Percentiles rank a stretch among this genome's conserved stretches.
phyloP scores from a whole-genome alignment of 352 stramenopile species.

The Phytophthora boehmeriae region DNA sequence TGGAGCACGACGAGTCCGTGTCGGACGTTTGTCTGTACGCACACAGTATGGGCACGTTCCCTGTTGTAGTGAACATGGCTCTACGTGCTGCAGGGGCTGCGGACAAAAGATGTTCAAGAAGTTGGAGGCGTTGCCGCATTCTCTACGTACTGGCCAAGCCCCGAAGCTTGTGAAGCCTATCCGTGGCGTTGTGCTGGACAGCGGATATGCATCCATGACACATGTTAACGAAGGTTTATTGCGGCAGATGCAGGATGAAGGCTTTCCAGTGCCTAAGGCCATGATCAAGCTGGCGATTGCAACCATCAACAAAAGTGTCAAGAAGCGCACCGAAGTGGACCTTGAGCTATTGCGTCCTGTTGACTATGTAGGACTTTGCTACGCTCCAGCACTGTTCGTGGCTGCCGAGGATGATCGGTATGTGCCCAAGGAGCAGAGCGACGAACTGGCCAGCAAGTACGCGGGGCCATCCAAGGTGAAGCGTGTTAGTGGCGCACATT shows the following conservation, averaged over 20 bases:
- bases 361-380: constrained; percentile 73
- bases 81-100: constrained; percentile 51
- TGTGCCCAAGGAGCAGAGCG: constrained; percentile 67
- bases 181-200: constrained; percentile 73
- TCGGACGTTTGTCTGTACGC: constrained; percentile 73
- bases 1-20: constrained; percentile 58
- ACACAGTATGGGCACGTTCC: constrained; percentile 85
- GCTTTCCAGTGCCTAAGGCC: constrained; percentile 71
- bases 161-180: constrained; percentile 65
- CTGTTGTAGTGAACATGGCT: constrained; percentile 79
- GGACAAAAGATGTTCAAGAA: constrained; percentile 55
- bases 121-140: constrained; percentile 62
- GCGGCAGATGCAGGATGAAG: constrained; percentile 65
- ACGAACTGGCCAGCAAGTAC: constrained; percentile 68
- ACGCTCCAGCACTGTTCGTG: constrained; percentile 76
- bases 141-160: constrained; percentile 50
- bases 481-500: constrained; percentile 73
- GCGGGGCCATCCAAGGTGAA: constrained; percentile 54
- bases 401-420: constrained; percentile 70
- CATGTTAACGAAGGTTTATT: constrained; percentile 72
- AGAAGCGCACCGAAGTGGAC: constrained; percentile 78
- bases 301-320: constrained; percentile 78
- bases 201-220: constrained; percentile 74
- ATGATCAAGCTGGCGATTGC: constrained; percentile 71
- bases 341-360: constrained; percentile 69